Conservation (phyloP, 2,329 filamentous ascomycete genomes). For the Talaromyces sp. region DNA sequence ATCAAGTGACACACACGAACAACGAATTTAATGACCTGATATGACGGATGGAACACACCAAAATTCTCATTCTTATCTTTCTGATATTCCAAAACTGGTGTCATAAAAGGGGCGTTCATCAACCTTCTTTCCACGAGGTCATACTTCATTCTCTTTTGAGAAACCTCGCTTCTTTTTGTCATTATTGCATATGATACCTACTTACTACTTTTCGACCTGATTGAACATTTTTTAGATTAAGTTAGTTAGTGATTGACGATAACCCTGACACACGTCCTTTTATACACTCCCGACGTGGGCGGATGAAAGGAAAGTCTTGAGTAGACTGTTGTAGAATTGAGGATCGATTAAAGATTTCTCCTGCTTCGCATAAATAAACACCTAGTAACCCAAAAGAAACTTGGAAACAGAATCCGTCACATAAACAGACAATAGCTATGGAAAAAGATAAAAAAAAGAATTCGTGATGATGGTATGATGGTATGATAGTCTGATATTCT, state of each 20-base stretch:
- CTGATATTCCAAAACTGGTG: not conserved
- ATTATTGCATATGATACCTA: slow-evolving; percentile 9
- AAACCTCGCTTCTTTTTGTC: not conserved
- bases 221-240: not conserved
- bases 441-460: not conserved
- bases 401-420: not conserved
- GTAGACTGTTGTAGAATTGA: not conserved
- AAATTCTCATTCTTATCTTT: not conserved
- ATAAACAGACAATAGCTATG: not conserved
- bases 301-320: not conserved
- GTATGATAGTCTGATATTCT: not conserved
- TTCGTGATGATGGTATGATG: slow-evolving; percentile 10
- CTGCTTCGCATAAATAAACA: slow-evolving; percentile 11
- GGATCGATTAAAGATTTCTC: not conserved
- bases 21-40: slow-evolving; percentile 5
- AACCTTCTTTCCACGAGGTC: not conserved
- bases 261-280: not conserved
- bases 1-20: not conserved
- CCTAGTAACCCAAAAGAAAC: not conserved
- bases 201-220: not conserved
- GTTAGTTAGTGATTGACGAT: not conserved
- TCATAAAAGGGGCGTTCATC: slow-evolving; percentile 1
- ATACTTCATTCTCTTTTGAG: not conserved
- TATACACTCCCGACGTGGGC: not conserved
- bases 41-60: not conserved